A percentile compares a stretch with the other conserved stretches of the same genome.
Evolutionary conservation across 2,329 filamentous ascomycete species (phyloP).

Genomic region (Monosporascus sp.): DNA sequence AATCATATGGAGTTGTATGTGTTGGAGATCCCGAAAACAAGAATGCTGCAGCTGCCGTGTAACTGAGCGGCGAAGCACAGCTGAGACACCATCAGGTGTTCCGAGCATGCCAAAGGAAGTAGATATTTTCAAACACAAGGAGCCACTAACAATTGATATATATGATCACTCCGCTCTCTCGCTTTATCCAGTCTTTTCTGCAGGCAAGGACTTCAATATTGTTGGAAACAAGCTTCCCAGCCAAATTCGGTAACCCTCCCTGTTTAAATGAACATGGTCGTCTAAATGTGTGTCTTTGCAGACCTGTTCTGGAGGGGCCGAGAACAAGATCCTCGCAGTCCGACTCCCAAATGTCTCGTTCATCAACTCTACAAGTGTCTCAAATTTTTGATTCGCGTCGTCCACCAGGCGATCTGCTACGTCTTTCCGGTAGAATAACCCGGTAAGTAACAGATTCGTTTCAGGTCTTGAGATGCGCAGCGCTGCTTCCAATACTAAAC

Average conservation of each 20-base stretch:
- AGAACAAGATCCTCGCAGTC: background rate
- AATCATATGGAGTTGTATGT: too few relatives aligned
- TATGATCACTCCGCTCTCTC: too few relatives aligned
- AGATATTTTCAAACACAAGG: too few relatives aligned
- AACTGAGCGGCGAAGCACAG: too few relatives aligned
- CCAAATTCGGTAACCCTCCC: conserved; percentile 16
- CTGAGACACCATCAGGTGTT: too few relatives aligned
- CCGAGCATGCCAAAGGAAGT: too few relatives aligned
- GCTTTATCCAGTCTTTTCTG: too few relatives aligned
- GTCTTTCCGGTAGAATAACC: conserved; percentile 15
- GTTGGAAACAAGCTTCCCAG: conserved; percentile 1
- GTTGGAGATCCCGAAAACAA: too few relatives aligned
- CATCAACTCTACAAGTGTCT: background rate
- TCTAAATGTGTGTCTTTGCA: conserved; percentile 4
- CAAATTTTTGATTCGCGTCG: conserved; percentile 8
- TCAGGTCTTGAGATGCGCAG: background rate
- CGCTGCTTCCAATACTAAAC: background rate
- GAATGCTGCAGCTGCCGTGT: too few relatives aligned
- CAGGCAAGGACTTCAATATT: background rate
- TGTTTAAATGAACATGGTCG: conserved; percentile 18
- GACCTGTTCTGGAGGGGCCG: background rate
- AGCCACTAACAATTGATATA: too few relatives aligned
- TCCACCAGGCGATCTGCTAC: conserved; percentile 9
- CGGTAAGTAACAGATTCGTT: conserved; percentile 13
- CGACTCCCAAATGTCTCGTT: background rate